Base-by-base conservation (phyloP, 306 rosid genomes). In the Quercus parvula region DNA sequence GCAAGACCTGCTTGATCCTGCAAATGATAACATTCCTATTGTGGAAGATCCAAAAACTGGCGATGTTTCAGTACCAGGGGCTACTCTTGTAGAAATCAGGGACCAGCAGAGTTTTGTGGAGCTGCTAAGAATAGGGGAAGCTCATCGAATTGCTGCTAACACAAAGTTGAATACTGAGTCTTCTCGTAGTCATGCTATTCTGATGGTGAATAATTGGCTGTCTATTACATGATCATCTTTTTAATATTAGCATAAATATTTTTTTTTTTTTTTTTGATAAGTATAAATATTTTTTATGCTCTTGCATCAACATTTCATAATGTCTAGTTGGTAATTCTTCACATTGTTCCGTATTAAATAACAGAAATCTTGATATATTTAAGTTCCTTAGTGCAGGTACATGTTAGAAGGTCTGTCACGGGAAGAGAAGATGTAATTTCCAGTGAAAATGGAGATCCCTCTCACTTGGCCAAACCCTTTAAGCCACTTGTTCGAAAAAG, bases 31-130 rank as follows among this genome's bases (percentile, higher is more conserved):
- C 80, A 95, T 95, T 74, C 92, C 95, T 20, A 85, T 95, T 61
- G 94, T 95, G 84, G 99, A 95, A 77, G 99, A 95, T 87, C 97
- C 97, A 81, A 90, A 86, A 89, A 86, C 90, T 31, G 99, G 99
- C 13, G 97, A 95, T 83, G 94, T 95, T 76, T 87, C 96, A 14
- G 58, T 95, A 73, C 97, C 94, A 6, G 90, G 94, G 88, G 97
- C 94, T 59, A 95, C 98, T 74, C 57, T 92, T 80, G 94, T 95
- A 59, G 99, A 95, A 31, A 90, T 91, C 85, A 90, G 89, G 82
- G 91, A 91, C 82, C 98, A 92, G 20, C 89, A 78, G 52, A 89
- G 85, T 78, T 90, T 91, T 78, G 17, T 92, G 86, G 98, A 92
- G 88, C 85, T 95, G 81, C 86, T 92, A 77, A 90, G 94, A 79